Conservation (phyloP, 176 grass and related monocot genomes). For the Hyparrhenia diplandra region DNA sequence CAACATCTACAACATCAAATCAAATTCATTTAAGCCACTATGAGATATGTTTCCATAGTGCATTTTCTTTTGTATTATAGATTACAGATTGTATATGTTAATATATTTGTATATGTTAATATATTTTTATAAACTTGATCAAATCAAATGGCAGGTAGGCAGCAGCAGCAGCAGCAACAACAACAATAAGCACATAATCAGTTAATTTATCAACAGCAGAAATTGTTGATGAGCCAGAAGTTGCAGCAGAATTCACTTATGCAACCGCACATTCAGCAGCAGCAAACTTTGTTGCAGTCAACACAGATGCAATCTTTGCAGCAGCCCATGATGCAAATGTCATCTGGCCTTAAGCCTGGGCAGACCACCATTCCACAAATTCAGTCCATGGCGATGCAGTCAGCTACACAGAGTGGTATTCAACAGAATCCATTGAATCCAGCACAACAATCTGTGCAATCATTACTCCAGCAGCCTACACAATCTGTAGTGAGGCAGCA, state of each 20-base stretch:
- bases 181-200: conserved; percentile 76
- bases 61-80: background rate
- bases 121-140: background rate
- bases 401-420: conserved; percentile 46
- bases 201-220: conserved; percentile 70
- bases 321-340: conserved; percentile 71
- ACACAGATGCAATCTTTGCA: conserved; percentile 67
- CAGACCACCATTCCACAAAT: conserved; percentile 55
- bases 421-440: conserved; percentile 67
- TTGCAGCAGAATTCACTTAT: conserved; percentile 52
- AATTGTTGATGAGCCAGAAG: conserved; percentile 57
- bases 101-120: background rate
- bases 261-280: conserved; percentile 68
- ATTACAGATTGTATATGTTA: background rate
- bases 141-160: conserved; percentile 57
- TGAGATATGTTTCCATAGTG: background rate
- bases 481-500: conserved; percentile 67
- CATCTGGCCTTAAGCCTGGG: conserved; percentile 55
- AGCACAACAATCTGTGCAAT: conserved; percentile 64
- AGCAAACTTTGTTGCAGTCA: conserved; percentile 74
- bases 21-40: background rate
- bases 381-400: conserved; percentile 61
- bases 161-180: conserved; percentile 61
- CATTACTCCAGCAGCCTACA: conserved; percentile 72
- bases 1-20: background rate